phyloP scores from a whole-genome alignment of 2,329 filamentous ascomycete species.

The Botrytis galanthina region DNA sequence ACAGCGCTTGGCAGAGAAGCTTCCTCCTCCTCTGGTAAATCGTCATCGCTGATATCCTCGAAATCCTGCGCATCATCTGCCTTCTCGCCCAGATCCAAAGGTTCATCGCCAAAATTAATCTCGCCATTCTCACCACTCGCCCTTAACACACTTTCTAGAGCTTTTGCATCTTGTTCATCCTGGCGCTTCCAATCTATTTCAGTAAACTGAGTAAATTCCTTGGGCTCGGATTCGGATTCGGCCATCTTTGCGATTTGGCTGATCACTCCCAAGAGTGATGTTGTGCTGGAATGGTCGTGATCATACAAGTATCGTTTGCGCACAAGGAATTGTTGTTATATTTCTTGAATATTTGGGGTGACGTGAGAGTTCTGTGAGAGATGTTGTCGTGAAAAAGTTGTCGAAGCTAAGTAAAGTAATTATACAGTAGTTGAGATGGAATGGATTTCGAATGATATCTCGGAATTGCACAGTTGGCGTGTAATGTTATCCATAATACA shows the following conservation, averaged over 20 bases:
- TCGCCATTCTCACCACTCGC: slow-evolving; percentile 41
- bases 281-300: slow-evolving; percentile 13
- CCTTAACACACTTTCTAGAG: slow-evolving; percentile 47
- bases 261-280: slow-evolving; percentile 14
- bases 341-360: neutral
- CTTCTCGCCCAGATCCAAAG: slow-evolving; percentile 70
- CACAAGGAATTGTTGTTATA: neutral
- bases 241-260: slow-evolving; percentile 25
- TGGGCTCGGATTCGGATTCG: slow-evolving; percentile 17
- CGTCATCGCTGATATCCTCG: slow-evolving; percentile 88
- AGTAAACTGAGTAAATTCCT: slow-evolving; percentile 23
- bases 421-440: neutral
- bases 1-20: slow-evolving; percentile 27
- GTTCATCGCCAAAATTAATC: slow-evolving; percentile 44
- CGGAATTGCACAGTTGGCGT: slow-evolving; percentile 11
- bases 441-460: neutral
- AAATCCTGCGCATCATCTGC: slow-evolving; percentile 90
- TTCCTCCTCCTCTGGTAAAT: slow-evolving; percentile 78
- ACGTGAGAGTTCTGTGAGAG: neutral
- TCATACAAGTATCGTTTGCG: slow-evolving; percentile 5
- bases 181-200: slow-evolving; percentile 46
- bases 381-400: neutral
- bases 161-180: slow-evolving; percentile 49
- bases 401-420: neutral
- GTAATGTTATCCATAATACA: slow-evolving; percentile 2